These are phyloP conservation scores for Acacia melanoxylon DNA, from an alignment of 306 rosid genomes.

Conservation along the genomic window DNA sequence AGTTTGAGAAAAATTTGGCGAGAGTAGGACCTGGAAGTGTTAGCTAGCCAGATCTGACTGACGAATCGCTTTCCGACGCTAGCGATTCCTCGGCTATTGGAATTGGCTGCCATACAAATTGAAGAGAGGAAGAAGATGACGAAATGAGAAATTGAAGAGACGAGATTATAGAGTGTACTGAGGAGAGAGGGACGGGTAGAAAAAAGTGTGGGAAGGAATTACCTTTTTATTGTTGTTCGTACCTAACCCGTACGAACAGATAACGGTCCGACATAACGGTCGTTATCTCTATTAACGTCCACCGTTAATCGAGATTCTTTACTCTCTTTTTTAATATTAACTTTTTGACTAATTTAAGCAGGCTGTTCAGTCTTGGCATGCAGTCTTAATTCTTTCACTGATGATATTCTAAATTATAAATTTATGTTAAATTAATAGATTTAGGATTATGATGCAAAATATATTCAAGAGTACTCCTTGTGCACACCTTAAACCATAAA, in stretches of 20 bases:
- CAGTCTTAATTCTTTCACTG: no score
- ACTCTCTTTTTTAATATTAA: no score
- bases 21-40: background rate
- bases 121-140: background rate
- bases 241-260: conserved; percentile 29
- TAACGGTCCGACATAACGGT: background rate
- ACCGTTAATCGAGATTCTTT: background rate
- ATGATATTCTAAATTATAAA: no score
- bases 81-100: conserved; percentile 68
- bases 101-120: conserved; percentile 93
- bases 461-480: no score
- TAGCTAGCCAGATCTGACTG: conserved; percentile 63
- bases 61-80: conserved; percentile 67
- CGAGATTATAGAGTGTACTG: background rate
- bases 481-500: no score
- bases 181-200: background rate
- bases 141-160: background rate
- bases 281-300: background rate
- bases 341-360: no score
- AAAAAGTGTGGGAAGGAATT: background rate
- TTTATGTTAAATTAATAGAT: no score
- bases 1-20: background rate
- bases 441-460: no score
- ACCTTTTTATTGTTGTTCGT: background rate
- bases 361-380: no score